Evolutionary conservation across 768 basidiomycete genomes (phyloP), one percentile per base, ranked within the genome.

Genomic region (Mrakia frigida): DNA sequence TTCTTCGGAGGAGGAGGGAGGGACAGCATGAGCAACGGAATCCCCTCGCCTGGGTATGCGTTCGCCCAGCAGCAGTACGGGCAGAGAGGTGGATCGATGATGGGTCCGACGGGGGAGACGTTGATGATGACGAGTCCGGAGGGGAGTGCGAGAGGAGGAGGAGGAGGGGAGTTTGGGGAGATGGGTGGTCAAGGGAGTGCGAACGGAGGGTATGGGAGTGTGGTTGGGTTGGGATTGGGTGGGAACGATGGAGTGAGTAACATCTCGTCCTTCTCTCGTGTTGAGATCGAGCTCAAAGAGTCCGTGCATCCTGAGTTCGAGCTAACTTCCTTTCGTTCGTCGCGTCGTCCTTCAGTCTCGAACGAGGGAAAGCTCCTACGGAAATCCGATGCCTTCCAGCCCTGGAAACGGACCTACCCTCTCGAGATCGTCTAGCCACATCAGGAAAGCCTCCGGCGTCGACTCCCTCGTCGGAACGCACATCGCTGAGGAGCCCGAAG

Each of bases 401-500:
- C 71, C 71, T 25, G 23, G 33, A 16, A 72, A 72, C 71, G 65
- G 65, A 39, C 10, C 23, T 14, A 18, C 39, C 21, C 39, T 39
- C 18, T 39, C 35, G 65, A n/a, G 25, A 14, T 25, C 35, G 65
- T 21, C 21, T 25, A n/a, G 33, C 7, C 67, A 74, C 67, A 31
- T 21, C 13, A 61, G 74, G 16, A 74, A 43, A 21, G 37, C 74
- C 2, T 69, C 67, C 28, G 53, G 50, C 10, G 74, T 56, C 50
- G 50, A 67, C 33, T 68, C 65, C 4, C 67, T 74, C 33, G 52
- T 53, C 18, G 74, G 65, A 50, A 74, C 74, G 6, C 33, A 37
- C 1, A 74, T 74, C 52, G 50, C 52, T 31, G 74, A 74, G 37
- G 74, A 74, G 67, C 67, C 74, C 1, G 74, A 70, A 31, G 13